A percentile compares a stretch with the other conserved stretches of the same genome.
These are phyloP conservation scores for Phialophora macrospora DNA, from an alignment of 2,329 filamentous ascomycete genomes.

Conservation along the genomic window DNA sequence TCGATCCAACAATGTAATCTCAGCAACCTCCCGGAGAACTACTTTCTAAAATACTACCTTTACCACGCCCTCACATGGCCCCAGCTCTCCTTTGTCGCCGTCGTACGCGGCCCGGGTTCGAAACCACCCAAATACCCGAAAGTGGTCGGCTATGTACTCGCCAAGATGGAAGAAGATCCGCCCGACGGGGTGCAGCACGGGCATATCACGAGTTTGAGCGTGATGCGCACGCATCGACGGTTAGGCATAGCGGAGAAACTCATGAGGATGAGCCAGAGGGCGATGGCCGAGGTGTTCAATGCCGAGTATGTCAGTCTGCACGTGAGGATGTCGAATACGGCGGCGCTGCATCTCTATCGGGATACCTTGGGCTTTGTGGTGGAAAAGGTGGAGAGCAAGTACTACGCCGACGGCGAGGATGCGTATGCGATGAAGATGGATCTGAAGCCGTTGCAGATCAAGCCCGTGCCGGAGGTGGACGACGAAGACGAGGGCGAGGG, in stretches of 20 bases:
- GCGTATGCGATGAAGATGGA: constrained; percentile 93
- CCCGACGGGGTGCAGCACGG: constrained; percentile 88
- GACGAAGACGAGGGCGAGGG: constrained; percentile 69
- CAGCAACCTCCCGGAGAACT: constrained; percentile 98
- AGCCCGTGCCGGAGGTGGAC: constrained; percentile 52
- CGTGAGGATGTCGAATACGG: constrained; percentile 90
- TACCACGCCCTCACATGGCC: constrained; percentile 99
- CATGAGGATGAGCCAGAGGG: constrained; percentile 93
- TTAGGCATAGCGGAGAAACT: constrained; percentile 94
- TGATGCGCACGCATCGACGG: constrained; percentile 93
- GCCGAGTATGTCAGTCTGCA: constrained; percentile 94
- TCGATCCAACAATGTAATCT: constrained; percentile 97
- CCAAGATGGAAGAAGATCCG: constrained; percentile 99
- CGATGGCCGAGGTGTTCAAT: constrained; percentile 94
- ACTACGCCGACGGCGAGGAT: constrained; percentile 98
- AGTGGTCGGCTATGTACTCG: constrained; percentile 98
- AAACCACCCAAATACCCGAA: constrained; percentile 88
- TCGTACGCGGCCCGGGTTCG: constrained; percentile 77
- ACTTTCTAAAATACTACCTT: constrained; percentile 99
- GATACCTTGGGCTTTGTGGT: constrained; percentile 86
- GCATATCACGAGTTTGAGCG: constrained; percentile 91
- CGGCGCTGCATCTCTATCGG: constrained; percentile 88
- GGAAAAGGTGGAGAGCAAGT: constrained; percentile 82
- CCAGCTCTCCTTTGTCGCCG: constrained; percentile 93
- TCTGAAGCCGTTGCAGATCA: constrained; percentile 59